Base-by-base conservation (phyloP, 75 land plant species). In the Pinus tabuliformis region DNA sequence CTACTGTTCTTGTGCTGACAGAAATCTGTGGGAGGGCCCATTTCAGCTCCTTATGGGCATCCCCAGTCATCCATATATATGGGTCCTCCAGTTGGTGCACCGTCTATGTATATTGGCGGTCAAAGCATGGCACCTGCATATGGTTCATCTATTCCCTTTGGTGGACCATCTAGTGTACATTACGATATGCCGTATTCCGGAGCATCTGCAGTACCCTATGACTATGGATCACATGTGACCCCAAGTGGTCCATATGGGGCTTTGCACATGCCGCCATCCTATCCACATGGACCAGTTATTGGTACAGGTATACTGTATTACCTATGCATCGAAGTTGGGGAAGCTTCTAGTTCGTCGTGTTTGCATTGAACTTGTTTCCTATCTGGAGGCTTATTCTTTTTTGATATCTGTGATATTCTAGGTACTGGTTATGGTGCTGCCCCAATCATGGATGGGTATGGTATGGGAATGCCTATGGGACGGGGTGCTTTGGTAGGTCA, bases 381-480 rank as follows among this genome's bases (percentile, higher is more conserved):
- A 17, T 68, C 21, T 18, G 17, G 36, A 56, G 56, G 1, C 39
- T 20, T 22, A 63, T 64, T 73, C 18, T 73, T 58, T 26, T 26
- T 26, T 14, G 37, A 15, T 18, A 33, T 17, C 15, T 3, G 52
- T 75, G 22, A 36, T 83, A 1, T 11, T 56, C 39, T 77, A 92
- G 99, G 97, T 63, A 87, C 90, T 11, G 85, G 90, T 74, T 97
- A 92, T 88, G 93, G 91, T 30, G 82, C 91, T 72, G 89, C 90
- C 3, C 94, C 94, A 22, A 49, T 94, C 26, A 75, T 94, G 88
- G 99, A 97, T 66, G 89, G 91, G 18, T 97, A 90, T 84, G 98
- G 99, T 49, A 76, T 85, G 87, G 78, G 80, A 26, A 65, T 83
- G 70, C 62, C 72, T 66, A 83, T 85, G 75, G 82, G 68, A 15